phyloP scores from a whole-genome alignment of 2,329 filamentous ascomycete genomes.

The Pseudogymnoascus sp. region DNA sequence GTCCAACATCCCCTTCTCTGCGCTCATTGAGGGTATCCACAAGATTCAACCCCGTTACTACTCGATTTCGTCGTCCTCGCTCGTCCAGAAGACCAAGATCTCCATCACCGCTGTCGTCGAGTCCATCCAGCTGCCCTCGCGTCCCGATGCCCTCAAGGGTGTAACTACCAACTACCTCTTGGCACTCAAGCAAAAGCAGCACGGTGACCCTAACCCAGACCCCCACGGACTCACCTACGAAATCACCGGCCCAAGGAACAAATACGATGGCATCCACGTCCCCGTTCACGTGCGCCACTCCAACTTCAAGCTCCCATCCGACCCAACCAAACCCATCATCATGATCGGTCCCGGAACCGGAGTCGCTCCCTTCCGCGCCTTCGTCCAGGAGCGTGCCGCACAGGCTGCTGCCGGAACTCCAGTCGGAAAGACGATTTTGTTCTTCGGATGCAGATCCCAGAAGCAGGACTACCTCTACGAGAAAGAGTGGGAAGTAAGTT shows the following conservation, averaged over 20 bases:
- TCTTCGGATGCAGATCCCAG: constrained; percentile 86
- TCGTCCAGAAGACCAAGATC: constrained; percentile 90
- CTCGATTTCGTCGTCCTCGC: constrained; percentile 94
- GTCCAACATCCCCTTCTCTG: constrained; percentile 82
- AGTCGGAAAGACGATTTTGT: constrained; percentile 81
- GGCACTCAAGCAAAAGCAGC: constrained; percentile 93
- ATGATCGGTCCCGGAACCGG: constrained; percentile 95
- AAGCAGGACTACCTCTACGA: constrained; percentile 90
- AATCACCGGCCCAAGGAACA: constrained; percentile 84
- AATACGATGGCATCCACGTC: constrained; percentile 91
- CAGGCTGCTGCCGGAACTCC: constrained; percentile 70
- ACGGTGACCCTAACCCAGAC: constrained; percentile 73
- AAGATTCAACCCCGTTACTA: constrained; percentile 98
- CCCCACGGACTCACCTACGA: constrained; percentile 80
- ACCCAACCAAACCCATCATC: constrained; percentile 87
- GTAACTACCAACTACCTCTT: constrained; percentile 96
- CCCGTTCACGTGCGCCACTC: constrained; percentile 95
- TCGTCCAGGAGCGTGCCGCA: constrained; percentile 86
- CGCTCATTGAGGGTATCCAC: constrained; percentile 84
- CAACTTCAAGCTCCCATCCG: constrained; percentile 97
- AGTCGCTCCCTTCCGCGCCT: constrained; percentile 91
- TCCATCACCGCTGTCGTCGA: constrained; percentile 94
- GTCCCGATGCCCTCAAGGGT: constrained; percentile 73
- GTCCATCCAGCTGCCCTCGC: constrained; percentile 66
- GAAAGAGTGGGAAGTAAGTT: constrained; percentile 82